Conservation (phyloP, 2,329 filamentous ascomycete genomes). For the Curvularia eragrostidis region DNA sequence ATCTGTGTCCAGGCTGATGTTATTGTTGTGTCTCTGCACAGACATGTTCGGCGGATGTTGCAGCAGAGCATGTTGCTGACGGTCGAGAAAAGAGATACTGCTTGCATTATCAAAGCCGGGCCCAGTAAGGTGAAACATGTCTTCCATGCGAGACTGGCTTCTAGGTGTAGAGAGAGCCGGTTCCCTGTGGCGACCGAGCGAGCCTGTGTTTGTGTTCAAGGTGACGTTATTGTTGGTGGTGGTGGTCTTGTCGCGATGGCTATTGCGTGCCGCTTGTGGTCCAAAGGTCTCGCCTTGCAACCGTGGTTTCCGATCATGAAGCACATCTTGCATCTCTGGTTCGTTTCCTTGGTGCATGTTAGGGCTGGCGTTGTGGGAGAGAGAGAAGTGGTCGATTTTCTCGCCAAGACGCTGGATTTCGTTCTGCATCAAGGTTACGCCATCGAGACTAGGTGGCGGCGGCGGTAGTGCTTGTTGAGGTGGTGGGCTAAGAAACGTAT, state of each 20-base stretch:
- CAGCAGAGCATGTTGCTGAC: slow-evolving; percentile 5
- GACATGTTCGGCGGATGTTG: slow-evolving; percentile 4
- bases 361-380: slow-evolving; percentile 17
- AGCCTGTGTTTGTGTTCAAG: slow-evolving; percentile 12
- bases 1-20: slow-evolving; percentile 20
- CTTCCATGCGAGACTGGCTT: slow-evolving; percentile 9
- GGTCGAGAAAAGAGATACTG: background rate
- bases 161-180: background rate
- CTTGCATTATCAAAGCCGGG: slow-evolving; percentile 6
- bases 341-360: slow-evolving; percentile 27
- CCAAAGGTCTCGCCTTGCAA: slow-evolving; percentile 15
- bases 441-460: slow-evolving; percentile 24
- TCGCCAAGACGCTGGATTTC: slow-evolving; percentile 42
- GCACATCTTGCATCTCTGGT: slow-evolving; percentile 37
- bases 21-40: slow-evolving; percentile 14
- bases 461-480: slow-evolving; percentile 20
- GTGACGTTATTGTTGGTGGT: background rate
- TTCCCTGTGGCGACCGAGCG: slow-evolving; percentile 9
- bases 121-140: slow-evolving; percentile 10
- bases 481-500: slow-evolving; percentile 12
- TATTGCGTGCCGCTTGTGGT: slow-evolving; percentile 1
- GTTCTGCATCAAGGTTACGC: slow-evolving; percentile 32
- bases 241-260: slow-evolving; percentile 1
- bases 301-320: slow-evolving; percentile 24
- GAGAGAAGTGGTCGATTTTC: slow-evolving; percentile 42